Evolutionary conservation across 202 grass and related monocot species (phyloP).

Genomic region (Zizania palustris): DNA sequence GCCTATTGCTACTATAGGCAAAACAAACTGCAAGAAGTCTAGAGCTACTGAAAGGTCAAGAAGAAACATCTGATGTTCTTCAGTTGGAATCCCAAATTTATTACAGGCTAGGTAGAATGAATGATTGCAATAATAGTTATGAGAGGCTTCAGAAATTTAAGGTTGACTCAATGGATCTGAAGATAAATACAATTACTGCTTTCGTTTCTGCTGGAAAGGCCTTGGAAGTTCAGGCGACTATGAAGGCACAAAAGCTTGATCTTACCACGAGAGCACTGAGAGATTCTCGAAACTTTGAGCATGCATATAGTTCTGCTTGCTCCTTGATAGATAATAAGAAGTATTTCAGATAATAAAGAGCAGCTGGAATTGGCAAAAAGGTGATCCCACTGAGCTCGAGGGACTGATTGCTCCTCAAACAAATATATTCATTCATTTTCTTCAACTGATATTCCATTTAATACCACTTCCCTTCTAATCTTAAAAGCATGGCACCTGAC

Average conservation of each 20-base stretch:
- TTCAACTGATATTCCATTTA: slow-evolving; percentile 12
- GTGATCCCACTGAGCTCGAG: slow-evolving; percentile 51
- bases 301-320: slow-evolving; percentile 89
- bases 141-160: slow-evolving; percentile 83
- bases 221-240: slow-evolving; percentile 71
- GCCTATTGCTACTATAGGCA: slow-evolving; percentile 92
- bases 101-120: slow-evolving; percentile 84
- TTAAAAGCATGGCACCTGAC: slow-evolving; percentile 5
- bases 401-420: slow-evolving; percentile 6
- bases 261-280: slow-evolving; percentile 57
- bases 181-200: slow-evolving; percentile 84
- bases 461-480: background rate
- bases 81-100: slow-evolving; percentile 94
- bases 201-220: slow-evolving; percentile 76
- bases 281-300: slow-evolving; percentile 80
- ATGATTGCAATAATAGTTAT: slow-evolving; percentile 79
- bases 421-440: background rate
- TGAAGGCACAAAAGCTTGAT: slow-evolving; percentile 71
- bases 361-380: slow-evolving; percentile 80
- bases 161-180: slow-evolving; percentile 82
- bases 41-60: slow-evolving; percentile 62
- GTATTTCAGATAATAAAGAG: slow-evolving; percentile 73
- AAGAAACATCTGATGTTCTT: slow-evolving; percentile 67
- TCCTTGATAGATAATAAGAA: slow-evolving; percentile 88
- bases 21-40: slow-evolving; percentile 87